Evolutionary conservation across 2,329 filamentous ascomycete species (phyloP).

Genomic region (Aphanoascus verrucosus): DNA sequence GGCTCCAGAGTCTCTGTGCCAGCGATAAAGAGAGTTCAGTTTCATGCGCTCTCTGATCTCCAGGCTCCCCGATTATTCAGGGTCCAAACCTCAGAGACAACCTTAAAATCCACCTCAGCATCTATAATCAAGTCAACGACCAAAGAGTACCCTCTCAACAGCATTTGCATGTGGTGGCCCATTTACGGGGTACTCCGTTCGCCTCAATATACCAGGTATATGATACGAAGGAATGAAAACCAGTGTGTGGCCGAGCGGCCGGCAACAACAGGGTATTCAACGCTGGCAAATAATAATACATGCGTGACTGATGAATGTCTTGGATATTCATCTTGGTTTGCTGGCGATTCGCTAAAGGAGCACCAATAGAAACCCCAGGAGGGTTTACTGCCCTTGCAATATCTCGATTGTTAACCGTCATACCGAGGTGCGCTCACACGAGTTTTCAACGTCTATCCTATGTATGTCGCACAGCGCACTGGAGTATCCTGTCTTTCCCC

Average conservation of each 20-base stretch:
- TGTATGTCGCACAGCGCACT: not conserved
- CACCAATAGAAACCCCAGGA: slow-evolving; percentile 4
- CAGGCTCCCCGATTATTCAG: slow-evolving; percentile 7
- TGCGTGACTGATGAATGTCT: not conserved
- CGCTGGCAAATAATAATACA: not conserved
- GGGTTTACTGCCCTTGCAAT: slow-evolving; percentile 2
- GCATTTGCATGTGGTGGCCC: not conserved
- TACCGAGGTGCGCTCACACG: not conserved
- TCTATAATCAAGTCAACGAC: no score
- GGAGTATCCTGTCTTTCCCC: not conserved
- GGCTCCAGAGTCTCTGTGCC: not conserved
- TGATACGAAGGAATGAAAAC: no score
- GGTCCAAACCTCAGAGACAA: slow-evolving; percentile 7
- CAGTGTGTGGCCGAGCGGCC: no score
- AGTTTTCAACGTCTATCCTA: not conserved
- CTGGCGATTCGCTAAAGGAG: slow-evolving; percentile 8
- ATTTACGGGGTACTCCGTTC: no score
- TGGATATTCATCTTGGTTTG: slow-evolving; percentile 1
- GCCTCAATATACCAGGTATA: no score
- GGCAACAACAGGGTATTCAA: not conserved
- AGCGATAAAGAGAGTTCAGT: not conserved
- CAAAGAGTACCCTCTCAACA: not conserved
- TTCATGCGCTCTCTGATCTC: not conserved
- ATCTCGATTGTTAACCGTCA: not conserved
- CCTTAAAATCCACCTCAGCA: not conserved